Percentiles rank a stretch among this genome's conserved stretches.
Conservation (phyloP, 129 eudicot genomes). For the Silybum marianum region DNA sequence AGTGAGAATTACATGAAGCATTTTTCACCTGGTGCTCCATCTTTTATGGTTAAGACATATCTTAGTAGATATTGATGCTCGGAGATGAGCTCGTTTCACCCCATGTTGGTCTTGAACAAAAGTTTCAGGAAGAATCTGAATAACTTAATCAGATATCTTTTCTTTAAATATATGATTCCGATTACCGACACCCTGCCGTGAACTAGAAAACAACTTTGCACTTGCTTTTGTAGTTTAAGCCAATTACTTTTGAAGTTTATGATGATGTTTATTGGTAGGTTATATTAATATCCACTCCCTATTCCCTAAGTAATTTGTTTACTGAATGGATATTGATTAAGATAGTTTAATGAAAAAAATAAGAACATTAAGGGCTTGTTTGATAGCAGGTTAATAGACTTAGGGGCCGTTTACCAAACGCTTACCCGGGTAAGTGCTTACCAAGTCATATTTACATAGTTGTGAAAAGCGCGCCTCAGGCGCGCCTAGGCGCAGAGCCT, state of each 20-base stretch:
- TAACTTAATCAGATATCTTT: neutral
- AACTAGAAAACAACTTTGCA: neutral
- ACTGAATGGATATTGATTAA: neutral
- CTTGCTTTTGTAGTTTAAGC: neutral
- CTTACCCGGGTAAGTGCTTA: too few species aligned
- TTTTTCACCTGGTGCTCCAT: neutral
- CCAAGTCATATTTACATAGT: too few species aligned
- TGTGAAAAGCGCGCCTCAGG: too few species aligned
- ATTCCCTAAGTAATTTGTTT: neutral
- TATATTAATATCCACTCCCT: too few species aligned
- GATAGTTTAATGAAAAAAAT: neutral
- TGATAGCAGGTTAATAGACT: too few species aligned
- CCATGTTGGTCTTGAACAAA: neutral
- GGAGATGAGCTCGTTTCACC: neutral
- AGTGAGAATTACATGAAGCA: neutral
- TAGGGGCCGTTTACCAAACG: too few species aligned
- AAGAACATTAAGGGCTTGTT: neutral
- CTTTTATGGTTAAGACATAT: conserved; percentile 4
- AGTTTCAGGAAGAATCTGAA: neutral
- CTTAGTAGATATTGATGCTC: neutral
- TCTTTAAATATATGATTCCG: neutral
- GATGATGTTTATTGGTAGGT: neutral
- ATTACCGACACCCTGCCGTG: neutral
- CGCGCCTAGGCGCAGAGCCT: too few species aligned
- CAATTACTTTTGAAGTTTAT: neutral